phyloP scores from a whole-genome alignment of 345 rosid species.

The Boechera divaricarpa region DNA sequence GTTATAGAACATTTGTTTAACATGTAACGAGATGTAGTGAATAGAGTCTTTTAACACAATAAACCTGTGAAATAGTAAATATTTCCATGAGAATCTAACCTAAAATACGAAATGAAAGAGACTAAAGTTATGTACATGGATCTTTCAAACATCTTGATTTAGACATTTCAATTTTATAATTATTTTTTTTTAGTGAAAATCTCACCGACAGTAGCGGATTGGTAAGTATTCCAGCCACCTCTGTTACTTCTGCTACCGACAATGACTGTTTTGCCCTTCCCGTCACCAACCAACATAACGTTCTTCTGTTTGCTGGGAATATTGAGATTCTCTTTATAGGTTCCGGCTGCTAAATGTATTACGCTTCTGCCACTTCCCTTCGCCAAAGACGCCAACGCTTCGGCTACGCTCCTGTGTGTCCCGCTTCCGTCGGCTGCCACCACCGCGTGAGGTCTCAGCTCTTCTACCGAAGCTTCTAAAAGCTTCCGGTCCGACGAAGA shows the following conservation, averaged over 20 bases:
- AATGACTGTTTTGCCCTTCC: conserved; percentile 61
- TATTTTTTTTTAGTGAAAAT: not conserved
- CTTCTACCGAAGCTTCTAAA: conserved; percentile 49
- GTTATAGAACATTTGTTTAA: not conserved
- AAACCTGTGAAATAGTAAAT: not conserved
- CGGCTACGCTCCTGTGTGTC: conserved; percentile 51
- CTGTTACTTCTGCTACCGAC: conserved; percentile 47
- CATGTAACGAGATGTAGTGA: not conserved
- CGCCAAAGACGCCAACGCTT: conserved; percentile 46
- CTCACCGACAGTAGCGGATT: conserved; percentile 63
- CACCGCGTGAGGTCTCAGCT: conserved; percentile 51
- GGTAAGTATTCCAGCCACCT: conserved; percentile 54
- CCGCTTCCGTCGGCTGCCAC: conserved; percentile 66
- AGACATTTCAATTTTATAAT: not conserved
- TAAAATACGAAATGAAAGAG: not conserved
- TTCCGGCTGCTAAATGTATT: conserved; percentile 58
- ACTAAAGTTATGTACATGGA: not conserved
- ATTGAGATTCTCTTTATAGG: conserved; percentile 52
- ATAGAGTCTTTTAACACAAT: not conserved
- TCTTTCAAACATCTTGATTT: not conserved
- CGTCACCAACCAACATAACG: conserved; percentile 65
- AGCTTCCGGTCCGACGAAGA: conserved; percentile 49
- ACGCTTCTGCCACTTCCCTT: conserved; percentile 52
- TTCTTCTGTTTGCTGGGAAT: conserved; percentile 55
- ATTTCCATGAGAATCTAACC: not conserved